Conservation (phyloP, 306 rosid genomes). For the Pterocarpus macrocarpus region DNA sequence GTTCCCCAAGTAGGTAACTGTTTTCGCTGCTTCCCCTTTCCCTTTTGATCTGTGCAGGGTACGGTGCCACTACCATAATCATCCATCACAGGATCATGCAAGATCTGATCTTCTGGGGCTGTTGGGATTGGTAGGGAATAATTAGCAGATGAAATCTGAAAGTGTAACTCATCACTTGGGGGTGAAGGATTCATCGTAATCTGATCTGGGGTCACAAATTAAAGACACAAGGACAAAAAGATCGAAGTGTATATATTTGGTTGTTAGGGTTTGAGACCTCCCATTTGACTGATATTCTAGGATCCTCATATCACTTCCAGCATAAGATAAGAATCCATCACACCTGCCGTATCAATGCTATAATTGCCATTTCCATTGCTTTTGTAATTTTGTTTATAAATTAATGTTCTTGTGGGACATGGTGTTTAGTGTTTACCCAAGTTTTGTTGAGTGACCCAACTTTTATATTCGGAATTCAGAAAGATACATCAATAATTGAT, state of each 20-base stretch:
- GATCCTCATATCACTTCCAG: conserved; percentile 41
- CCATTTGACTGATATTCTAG: conserved; percentile 12
- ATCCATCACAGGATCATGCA: conserved; percentile 44
- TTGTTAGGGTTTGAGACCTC: conserved; percentile 51
- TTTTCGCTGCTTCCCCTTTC: conserved; percentile 43
- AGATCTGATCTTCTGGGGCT: conserved; percentile 58
- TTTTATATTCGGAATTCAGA: not conserved
- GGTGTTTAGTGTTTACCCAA: not conserved
- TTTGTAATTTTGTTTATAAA: not conserved
- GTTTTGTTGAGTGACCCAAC: not conserved
- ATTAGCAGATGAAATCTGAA: conserved; percentile 44
- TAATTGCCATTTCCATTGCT: conserved; percentile 15
- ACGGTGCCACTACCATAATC: not conserved
- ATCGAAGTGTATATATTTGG: conserved; percentile 2
- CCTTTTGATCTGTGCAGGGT: not conserved
- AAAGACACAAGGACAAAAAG: not conserved
- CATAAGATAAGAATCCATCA: conserved; percentile 23
- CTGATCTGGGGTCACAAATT: conserved; percentile 9
- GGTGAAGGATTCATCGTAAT: conserved; percentile 57
- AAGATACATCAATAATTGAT: not conserved
- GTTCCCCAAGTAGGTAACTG: not conserved
- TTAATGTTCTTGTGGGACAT: conserved; percentile 39
- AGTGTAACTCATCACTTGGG: conserved; percentile 56
- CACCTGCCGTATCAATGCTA: conserved; percentile 42
- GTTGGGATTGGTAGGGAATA: conserved; percentile 49